Base-by-base conservation (phyloP, 2,329 filamentous ascomycete species). In the Macrophomina pseudophaseolina region DNA sequence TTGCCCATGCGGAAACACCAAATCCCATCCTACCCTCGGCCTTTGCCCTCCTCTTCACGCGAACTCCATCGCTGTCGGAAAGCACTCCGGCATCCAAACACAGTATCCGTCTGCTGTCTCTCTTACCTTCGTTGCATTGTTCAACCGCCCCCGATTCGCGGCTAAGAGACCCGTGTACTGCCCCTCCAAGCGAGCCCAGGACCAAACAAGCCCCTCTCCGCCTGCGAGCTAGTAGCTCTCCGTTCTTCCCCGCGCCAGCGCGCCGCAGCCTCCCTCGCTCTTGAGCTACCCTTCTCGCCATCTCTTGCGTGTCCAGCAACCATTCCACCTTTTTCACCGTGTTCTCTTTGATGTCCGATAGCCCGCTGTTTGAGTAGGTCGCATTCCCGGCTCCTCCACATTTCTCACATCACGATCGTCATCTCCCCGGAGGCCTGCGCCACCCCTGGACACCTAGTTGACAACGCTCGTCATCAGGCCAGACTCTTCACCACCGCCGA, bases 341-440 rank as follows among this genome's bases (percentile, higher is more conserved):
- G 28, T n/a, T 11, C 8, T 9, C 40, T 44, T 38, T 42, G 54
- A 38, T 44, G 38, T n/a, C 23, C 18, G 53, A 56, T 3, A 32
- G 42, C n/a, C 40, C n/a, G 28, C 28, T 16, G 42, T 18, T 35
- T 16, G 44, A 38, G 58, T 62, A 49, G 49, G 58, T 62, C 30
- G 42, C 44, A 48, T 40, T 44, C 40, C 56, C 16, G 49, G 4
- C 5, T 49, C 58, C 58, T 62, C 58, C 58, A 62, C 58, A 62
- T 35, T 62, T 62, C 58, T 38, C 23, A 35, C 58, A 49, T 49
- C 58, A 30, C 58, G 58, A 62, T 62, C 42, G 58, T n/a, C 58
- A 44, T 30, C 4, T 49, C 18, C 44, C 44, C 58, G 35, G 42
- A 23, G 32, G 18, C 11, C 44, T 49, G 44, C 58, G 16, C 42